Base-by-base conservation (phyloP, 2,329 filamentous ascomycete species). In the Trichoderma sp. region DNA sequence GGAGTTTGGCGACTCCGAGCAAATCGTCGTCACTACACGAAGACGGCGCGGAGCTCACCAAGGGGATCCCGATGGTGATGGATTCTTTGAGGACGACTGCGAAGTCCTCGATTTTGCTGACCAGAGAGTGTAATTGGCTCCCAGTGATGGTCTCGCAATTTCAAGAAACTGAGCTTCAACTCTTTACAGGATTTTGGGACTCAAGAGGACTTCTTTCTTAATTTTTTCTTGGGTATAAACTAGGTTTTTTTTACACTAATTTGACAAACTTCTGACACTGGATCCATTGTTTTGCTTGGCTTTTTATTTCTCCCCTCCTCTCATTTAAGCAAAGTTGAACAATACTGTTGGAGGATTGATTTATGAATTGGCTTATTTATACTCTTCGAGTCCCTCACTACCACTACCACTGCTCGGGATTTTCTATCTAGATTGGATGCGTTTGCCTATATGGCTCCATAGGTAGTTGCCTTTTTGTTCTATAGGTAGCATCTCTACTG, bases 51-150 rank as follows among this genome's bases (percentile, higher is more conserved):
- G 83, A 49, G 84, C 83, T 61, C 83, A 85, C 64, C 77, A 80
- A 46, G 78, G 80, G 18, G 82, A 83, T 34, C 77, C 79, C 49
- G 89, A 89, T 55, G 91, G 92, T 68, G 89, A 90, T 67, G 91
- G 91, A 2, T 96, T 97, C 79, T 97, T 97, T 75, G 94, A 97
- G 80, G 93, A 97, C 77, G 94, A 96, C 76, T 96, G 92, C 73
- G 93, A 97, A 78, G 91, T 97, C 68, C 85, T 97, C 71, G 93
- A 97, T 81, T 96, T 96, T 85, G 92, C 93, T 28, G 88, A 89
- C 74, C 88, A 90, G 79, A 82, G 88, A 77, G 88, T 90, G 37
- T 90, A 77, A 84, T 70, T 59, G 60, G 61, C 51, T 69, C 37
- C 24, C 26, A 34, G n/a, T 39, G 4, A 24, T 30, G n/a, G 54